These are phyloP conservation scores for Chlorella sorokiniana DNA, from an alignment of 139 green algal genomes.

Conservation along the genomic window DNA sequence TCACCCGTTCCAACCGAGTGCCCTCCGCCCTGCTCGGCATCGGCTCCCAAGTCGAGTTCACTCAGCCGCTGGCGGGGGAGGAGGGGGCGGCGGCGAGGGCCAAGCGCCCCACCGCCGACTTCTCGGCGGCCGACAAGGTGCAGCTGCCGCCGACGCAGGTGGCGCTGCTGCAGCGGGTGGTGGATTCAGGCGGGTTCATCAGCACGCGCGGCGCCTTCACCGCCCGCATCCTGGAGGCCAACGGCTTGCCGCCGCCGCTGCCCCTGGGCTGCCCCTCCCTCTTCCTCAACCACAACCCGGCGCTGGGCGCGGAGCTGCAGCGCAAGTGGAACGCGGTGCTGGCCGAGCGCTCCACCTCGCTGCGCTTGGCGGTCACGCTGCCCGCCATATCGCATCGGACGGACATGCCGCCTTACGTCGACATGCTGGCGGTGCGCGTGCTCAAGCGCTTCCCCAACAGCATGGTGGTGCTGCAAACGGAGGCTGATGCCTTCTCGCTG, in stretches of 20 bases:
- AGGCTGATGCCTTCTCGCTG: background rate
- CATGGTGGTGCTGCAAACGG: background rate
- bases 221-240: background rate
- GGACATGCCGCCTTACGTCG: background rate
- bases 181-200: background rate
- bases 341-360: background rate
- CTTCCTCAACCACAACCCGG: background rate
- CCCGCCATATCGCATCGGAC: background rate
- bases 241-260: background rate
- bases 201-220: background rate
- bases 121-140: background rate
- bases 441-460: background rate
- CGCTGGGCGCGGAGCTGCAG: background rate
- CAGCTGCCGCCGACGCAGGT: background rate
- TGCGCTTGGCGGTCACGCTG: background rate
- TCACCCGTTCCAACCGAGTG: background rate
- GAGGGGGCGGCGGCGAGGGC: too few relatives aligned
- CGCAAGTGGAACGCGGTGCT: background rate
- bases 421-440: background rate
- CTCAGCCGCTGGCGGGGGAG: too few relatives aligned
- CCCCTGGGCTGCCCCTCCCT: background rate
- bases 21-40: background rate
- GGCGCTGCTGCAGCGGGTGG: background rate
- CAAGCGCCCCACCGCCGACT: too few relatives aligned
- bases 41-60: too few relatives aligned